Evolutionary conservation across 352 stramenopile genomes (phyloP).

Genomic region (Phytophthora rubi): DNA sequence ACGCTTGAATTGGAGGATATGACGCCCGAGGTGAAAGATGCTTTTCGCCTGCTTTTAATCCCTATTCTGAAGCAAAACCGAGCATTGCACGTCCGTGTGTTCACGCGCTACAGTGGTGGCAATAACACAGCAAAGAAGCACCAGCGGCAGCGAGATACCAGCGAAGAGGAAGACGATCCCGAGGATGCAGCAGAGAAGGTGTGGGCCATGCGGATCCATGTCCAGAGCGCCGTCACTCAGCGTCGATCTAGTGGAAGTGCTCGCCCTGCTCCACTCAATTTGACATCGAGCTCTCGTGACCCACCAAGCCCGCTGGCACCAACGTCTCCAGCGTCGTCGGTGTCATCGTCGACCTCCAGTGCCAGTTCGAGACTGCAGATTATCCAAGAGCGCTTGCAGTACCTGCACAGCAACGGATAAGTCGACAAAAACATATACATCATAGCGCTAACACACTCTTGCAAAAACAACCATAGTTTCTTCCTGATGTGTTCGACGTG

Average conservation of each 20-base stretch:
- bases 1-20: conserved; percentile 64
- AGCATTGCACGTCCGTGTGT: conserved; percentile 58
- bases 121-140: conserved; percentile 1
- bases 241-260: conserved; percentile 2
- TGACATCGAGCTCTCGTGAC: conserved; percentile 16
- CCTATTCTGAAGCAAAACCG: conserved; percentile 68
- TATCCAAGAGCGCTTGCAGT: conserved; percentile 66
- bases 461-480: conserved; percentile 9
- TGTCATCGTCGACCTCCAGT: conserved; percentile 36
- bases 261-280: conserved; percentile 13
- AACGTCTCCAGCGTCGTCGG: conserved; percentile 34
- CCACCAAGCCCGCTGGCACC: conserved; percentile 20
- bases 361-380: conserved; percentile 60
- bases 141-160: conserved; percentile 9
- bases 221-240: conserved; percentile 37
- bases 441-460: background rate
- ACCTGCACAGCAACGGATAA: conserved; percentile 47
- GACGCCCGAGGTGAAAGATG: conserved; percentile 76
- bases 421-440: background rate
- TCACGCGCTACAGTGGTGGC: conserved; percentile 46
- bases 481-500: conserved; percentile 6
- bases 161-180: background rate
- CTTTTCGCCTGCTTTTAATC: conserved; percentile 70
- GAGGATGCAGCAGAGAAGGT: conserved; percentile 26
- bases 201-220: conserved; percentile 75